These are phyloP conservation scores for Cercospora citrullina DNA, from an alignment of 2,329 filamentous ascomycete species.

Conservation along the genomic window DNA sequence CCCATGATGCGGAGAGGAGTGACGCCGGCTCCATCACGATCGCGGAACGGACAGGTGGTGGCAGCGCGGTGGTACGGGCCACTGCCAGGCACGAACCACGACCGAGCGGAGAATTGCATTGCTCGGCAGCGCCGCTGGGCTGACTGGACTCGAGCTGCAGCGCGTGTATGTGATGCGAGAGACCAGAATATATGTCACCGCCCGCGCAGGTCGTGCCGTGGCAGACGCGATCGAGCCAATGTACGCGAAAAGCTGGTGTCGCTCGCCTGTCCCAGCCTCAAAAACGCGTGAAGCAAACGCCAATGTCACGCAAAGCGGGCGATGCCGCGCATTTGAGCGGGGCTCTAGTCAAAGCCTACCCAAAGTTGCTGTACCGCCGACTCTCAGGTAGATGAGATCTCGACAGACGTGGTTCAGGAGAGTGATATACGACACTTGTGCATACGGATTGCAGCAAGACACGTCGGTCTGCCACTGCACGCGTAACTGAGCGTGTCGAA, in stretches of 20 bases:
- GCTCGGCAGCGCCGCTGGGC: not conserved
- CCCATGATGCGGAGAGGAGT: not conserved
- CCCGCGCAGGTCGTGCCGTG: not conserved
- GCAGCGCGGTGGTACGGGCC: not conserved
- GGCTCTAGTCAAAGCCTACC: conserved; percentile 9
- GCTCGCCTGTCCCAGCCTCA: conserved; percentile 6
- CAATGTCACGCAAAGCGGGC: conserved; percentile 7
- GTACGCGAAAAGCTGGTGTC: not conserved
- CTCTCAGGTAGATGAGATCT: not conserved
- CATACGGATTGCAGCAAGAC: not conserved
- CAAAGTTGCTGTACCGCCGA: not conserved
- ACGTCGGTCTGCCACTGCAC: not conserved
- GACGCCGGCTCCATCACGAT: not conserved
- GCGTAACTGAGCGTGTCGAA: not conserved
- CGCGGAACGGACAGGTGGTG: not conserved
- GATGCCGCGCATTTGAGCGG: conserved; percentile 6
- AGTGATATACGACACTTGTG: not conserved
- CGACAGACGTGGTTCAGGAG: not conserved
- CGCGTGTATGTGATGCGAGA: not conserved
- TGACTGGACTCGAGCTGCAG: not conserved
- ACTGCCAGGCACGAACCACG: not conserved
- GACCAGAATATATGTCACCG: not conserved
- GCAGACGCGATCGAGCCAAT: conserved; percentile 13
- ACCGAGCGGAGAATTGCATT: not conserved
- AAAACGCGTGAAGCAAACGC: not conserved